Evolutionary conservation across 1,139 yeast species (phyloP), one percentile per base, ranked within the genome.

Genomic region (Pneumocystis murina): DNA sequence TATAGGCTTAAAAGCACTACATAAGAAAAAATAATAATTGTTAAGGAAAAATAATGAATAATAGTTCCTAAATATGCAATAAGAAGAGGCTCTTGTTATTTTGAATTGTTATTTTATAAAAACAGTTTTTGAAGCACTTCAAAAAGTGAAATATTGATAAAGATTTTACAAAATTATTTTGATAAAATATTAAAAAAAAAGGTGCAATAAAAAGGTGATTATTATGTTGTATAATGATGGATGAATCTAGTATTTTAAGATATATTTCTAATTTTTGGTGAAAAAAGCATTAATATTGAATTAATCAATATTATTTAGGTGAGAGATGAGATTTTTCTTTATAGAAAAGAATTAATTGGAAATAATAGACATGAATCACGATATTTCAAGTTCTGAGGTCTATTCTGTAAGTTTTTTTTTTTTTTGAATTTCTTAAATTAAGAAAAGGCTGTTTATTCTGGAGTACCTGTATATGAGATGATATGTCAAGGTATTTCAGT

Each of bases 401-500:
- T 48, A 48, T 24, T 48, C 55, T 12, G 55, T 48, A 24, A 48
- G 55, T 24, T 24, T 24, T 24, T 24, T 24, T 48, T 48, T 48
- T 8, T 3, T 10, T 16, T 39, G 14, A 24, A 61, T 24, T 24
- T 41, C 24, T 33, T 60, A 36, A 20, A 20, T 57, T 8, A 20
- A 33, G 16, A 62, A 16, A 38, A 66, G 68, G 86, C 86, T 3
- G 80, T 84, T 10, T 84, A 84, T 72, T 81, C 87, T 12, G 84
- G 83, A 66, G 82, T 82, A 20, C 84, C 85, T 17, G 90, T 85
- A 65, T 81, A 85, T 71, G 91, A 86, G 72, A 80, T 82, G 74
- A 83, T 81, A 64, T 84, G 87, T 24, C 78, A 81, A 60, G 89
- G 85, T 62, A 86, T 88, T 35, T 84, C 90, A 33, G 85, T 87